Conservation (phyloP, 305 asterid species). For the Rubia occidens region DNA sequence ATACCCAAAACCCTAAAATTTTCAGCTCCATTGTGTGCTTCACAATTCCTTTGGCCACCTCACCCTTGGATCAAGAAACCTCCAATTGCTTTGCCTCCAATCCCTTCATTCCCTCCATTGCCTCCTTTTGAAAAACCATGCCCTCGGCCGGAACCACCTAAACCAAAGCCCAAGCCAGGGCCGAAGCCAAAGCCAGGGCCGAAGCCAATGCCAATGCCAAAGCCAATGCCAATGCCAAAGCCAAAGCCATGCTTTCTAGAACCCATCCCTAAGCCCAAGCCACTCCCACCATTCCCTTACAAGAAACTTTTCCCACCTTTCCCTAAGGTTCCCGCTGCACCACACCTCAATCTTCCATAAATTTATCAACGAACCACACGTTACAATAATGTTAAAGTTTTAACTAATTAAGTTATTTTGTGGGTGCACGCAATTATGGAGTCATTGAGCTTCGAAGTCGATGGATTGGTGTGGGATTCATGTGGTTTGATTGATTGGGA, state of each 20-base stretch:
- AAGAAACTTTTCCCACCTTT: constrained; percentile 25
- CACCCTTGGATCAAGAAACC: constrained; percentile 32
- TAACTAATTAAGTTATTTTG: neutral
- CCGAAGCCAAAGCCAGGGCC: constrained; percentile 13
- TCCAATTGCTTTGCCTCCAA: constrained; percentile 20
- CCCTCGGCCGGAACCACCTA: constrained; percentile 5
- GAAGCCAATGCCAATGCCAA: neutral
- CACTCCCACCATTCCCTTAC: constrained; percentile 2
- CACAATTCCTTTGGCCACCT: constrained; percentile 58
- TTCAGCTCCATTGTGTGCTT: constrained; percentile 59
- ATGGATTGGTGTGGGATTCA: neutral
- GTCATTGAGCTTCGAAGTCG: neutral
- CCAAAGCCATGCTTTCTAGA: no score
- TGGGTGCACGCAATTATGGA: constrained; percentile 9
- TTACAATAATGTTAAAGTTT: neutral
- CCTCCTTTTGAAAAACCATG: constrained; percentile 17
- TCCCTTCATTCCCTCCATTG: constrained; percentile 21
- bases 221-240: constrained; percentile 17
- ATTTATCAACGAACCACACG: neutral
- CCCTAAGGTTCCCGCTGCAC: constrained; percentile 50
- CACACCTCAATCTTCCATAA: constrained; percentile 24
- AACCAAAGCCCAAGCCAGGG: neutral
- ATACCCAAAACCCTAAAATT: constrained; percentile 38
- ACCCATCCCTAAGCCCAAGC: neutral
- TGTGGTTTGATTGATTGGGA: constrained; percentile 4